Percentiles rank a stretch among this genome's conserved stretches.
These are phyloP conservation scores for Clavispora asparagi DNA, from an alignment of 805 yeast species.

Conservation along the genomic window DNA sequence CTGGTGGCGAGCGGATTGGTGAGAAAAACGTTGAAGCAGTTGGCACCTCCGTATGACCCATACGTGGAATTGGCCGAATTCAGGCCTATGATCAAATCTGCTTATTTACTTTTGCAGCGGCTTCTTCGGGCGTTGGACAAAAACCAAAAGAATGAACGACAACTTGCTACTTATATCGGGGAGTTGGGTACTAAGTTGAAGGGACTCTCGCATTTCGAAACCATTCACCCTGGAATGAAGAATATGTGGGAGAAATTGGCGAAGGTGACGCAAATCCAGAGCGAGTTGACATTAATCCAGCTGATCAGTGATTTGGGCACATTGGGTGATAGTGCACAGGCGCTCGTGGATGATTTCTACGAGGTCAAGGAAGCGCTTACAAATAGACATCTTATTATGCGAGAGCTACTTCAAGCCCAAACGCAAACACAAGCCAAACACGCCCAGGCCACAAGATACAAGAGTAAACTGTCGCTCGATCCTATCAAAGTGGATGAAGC, in stretches of 20 bases:
- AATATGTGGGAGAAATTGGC: constrained; percentile 75
- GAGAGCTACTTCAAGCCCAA: constrained; percentile 80
- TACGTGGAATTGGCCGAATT: constrained; percentile 74
- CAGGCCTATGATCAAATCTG: constrained; percentile 78
- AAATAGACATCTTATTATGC: constrained; percentile 86
- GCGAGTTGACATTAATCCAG: constrained; percentile 71
- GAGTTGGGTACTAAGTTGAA: constrained; percentile 44
- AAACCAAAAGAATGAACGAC: constrained; percentile 54
- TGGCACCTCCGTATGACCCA: constrained; percentile 88
- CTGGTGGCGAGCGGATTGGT: constrained; percentile 78
- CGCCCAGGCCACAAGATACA: constrained; percentile 64
- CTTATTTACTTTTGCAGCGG: constrained; percentile 56
- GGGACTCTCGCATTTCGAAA: constrained; percentile 39
- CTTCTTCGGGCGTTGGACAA: constrained; percentile 49
- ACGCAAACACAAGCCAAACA: constrained; percentile 65
- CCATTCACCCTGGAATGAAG: constrained; percentile 62
- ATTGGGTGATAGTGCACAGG: constrained; percentile 67
- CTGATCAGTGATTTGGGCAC: constrained; percentile 69
- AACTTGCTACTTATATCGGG: constrained; percentile 36
- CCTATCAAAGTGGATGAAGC: constrained; percentile 92
- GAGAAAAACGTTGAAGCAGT: constrained; percentile 86
- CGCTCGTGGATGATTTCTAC: constrained; percentile 69
- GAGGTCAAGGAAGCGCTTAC: constrained; percentile 90
- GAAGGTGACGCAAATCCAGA: constrained; percentile 60
- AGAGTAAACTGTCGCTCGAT: constrained; percentile 67